A percentile compares a stretch with the other conserved stretches of the same genome.
Evolutionary conservation across 2,329 filamentous ascomycete species (phyloP).

Genomic region (Tolypocladium cylindrosporum): DNA sequence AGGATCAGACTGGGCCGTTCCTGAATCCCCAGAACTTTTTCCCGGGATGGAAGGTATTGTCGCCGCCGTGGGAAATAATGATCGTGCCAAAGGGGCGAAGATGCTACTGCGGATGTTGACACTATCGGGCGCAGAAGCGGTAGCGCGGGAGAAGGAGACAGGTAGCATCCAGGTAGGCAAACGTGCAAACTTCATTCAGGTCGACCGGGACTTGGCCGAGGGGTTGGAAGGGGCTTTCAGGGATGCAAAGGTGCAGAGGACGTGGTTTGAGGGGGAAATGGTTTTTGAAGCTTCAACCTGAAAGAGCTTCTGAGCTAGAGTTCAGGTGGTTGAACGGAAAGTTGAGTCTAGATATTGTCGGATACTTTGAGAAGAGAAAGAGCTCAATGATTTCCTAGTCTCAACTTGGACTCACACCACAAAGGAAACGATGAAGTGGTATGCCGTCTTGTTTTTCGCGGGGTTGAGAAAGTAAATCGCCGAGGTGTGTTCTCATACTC

Average conservation of each 20-base stretch:
- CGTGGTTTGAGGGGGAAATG: not conserved
- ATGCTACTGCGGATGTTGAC: not conserved
- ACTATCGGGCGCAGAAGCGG: not conserved
- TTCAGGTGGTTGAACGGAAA: too few relatives aligned
- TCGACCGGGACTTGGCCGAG: not conserved
- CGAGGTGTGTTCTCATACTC: too few relatives aligned
- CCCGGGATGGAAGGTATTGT: not conserved
- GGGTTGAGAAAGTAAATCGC: too few relatives aligned
- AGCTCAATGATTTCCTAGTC: too few relatives aligned
- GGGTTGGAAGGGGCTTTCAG: not conserved
- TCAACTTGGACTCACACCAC: too few relatives aligned
- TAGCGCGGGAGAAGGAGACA: not conserved
- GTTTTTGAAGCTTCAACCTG: not conserved
- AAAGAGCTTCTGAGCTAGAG: not conserved
- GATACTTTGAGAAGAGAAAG: too few relatives aligned
- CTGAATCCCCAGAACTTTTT: not conserved
- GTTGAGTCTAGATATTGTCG: too few relatives aligned
- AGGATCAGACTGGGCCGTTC: conserved; percentile 1
- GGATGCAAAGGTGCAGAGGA: not conserved
- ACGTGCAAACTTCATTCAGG: not conserved
- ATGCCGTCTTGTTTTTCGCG: too few relatives aligned
- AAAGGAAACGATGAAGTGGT: too few relatives aligned
- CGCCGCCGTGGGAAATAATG: not conserved
- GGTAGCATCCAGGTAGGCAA: conserved; percentile 1
- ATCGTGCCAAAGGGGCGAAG: not conserved